phyloP scores from a whole-genome alignment of 345 rosid genomes.

The Brassica napus region DNA sequence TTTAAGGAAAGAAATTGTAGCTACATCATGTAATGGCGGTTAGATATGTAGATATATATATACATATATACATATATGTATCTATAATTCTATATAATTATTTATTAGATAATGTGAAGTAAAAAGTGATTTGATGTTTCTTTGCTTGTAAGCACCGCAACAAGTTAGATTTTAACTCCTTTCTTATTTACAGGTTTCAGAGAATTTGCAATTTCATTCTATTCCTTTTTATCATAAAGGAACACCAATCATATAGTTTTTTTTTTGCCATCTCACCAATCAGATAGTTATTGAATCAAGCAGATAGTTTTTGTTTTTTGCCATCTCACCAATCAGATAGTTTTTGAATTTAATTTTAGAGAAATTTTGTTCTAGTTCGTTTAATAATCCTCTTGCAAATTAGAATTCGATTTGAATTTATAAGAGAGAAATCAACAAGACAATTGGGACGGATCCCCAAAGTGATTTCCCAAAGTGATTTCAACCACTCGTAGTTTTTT shows the following conservation, averaged over 20 bases:
- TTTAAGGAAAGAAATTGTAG: constrained; percentile 29
- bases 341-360: not conserved
- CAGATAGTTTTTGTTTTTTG: too few relatives aligned
- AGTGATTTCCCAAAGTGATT: not conserved
- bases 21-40: constrained; percentile 23
- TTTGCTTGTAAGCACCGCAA: constrained; percentile 35
- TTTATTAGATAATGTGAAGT: constrained; percentile 6
- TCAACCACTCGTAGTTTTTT: not conserved
- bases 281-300: not conserved
- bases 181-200: not conserved
- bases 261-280: not conserved
- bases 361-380: not conserved
- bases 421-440: not conserved
- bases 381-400: not conserved
- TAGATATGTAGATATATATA: constrained; percentile 19
- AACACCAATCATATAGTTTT: not conserved
- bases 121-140: constrained; percentile 23
- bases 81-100: not conserved
- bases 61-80: not conserved
- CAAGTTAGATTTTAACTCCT: not conserved
- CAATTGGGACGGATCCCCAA: not conserved
- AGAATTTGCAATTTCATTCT: too few relatives aligned
- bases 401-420: not conserved
- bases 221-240: too few relatives aligned
- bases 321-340: not conserved